Evolutionary conservation across 306 rosid genomes (phyloP), one percentile per base, ranked within the genome.

Genomic region (Vigna reflexopilosa): DNA sequence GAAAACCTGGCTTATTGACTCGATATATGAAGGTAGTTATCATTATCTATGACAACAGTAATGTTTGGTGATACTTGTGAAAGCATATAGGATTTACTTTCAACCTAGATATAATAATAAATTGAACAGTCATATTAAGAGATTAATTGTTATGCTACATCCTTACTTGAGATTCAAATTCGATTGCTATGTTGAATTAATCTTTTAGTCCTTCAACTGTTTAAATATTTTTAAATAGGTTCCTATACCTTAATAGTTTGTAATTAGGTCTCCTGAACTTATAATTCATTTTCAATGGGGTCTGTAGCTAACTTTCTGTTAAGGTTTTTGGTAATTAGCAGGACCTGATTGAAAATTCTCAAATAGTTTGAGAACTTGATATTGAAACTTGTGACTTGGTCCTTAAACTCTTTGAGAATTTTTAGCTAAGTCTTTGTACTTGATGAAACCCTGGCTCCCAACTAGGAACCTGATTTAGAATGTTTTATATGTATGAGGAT

Each of bases 1-100:
- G 85, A 67, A 93, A 88, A 76, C 82, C 90, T 42, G 98, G 98
- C 82, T 81, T 93, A 75, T 85, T 95, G 85, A 84, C 91, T 36
- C 91, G 93, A 49, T 95, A 93, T 78, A 95, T 95, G 97, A 89
- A 93, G 99, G 99, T 95, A 88, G 83, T 68, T 86, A 40, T 9
- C 22, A 9, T 57, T 67, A 24, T 54, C 66, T 55, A 62, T 32
- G 4, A 17, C 36, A 51, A 0, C 57, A 62, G 48, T 62, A 45
- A 59, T 36, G 58, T 58, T 36, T 38, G 7, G 57, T 70, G 63
- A 64, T 77, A 57, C 65, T 54, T 55, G 32, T 62, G 15, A 48
- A 38, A 77, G 73, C 20, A 38, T 79, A 34, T 52, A 47, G 67
- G 19, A 56, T 71, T 55, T 56, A 58, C 20, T 68, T 51, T 58